Conservation (phyloP, 2,329 filamentous ascomycete genomes). For the Fusarium praegraminearum region DNA sequence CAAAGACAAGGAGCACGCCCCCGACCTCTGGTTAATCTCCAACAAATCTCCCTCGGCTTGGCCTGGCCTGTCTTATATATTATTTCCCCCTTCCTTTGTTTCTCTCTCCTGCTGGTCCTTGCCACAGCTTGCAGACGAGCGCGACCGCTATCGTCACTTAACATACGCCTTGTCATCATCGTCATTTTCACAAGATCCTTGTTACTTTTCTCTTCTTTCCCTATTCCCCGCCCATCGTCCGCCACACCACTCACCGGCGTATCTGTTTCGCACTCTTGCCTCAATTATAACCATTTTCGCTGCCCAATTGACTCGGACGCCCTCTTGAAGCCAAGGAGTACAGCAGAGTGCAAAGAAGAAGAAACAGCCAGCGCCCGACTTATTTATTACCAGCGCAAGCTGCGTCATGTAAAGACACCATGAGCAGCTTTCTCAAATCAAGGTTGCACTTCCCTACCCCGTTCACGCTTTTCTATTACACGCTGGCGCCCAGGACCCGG, state of each 20-base stretch:
- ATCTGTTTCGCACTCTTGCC: constrained; percentile 19
- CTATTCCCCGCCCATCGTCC: constrained; percentile 38
- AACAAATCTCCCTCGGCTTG: constrained; percentile 34
- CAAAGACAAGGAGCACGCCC: constrained; percentile 41
- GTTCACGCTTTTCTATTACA: constrained; percentile 10
- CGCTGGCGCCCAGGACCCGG: constrained; percentile 5
- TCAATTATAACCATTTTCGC: constrained; percentile 19
- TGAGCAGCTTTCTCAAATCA: constrained; percentile 58
- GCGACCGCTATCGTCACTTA: constrained; percentile 25
- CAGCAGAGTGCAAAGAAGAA: constrained; percentile 4
- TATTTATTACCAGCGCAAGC: constrained; percentile 42
- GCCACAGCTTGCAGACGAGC: constrained; percentile 15
- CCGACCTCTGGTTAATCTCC: constrained; percentile 22
- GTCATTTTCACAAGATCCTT: constrained; percentile 44
- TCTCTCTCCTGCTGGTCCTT: constrained; percentile 8
- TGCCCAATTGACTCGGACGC: constrained; percentile 13
- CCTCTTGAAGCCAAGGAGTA: constrained; percentile 23
- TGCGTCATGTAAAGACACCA: constrained; percentile 55
- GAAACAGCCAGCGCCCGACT: constrained; percentile 12
- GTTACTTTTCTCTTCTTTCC: constrained; percentile 31
- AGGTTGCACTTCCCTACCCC: constrained; percentile 51
- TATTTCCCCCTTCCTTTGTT: constrained; percentile 5
- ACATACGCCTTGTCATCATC: constrained; percentile 40
- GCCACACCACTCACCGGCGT: constrained; percentile 34
- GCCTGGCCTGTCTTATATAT: constrained; percentile 20